phyloP scores from a whole-genome alignment of 2,329 filamentous ascomycete genomes.

The Phyllosticta citriasiana region DNA sequence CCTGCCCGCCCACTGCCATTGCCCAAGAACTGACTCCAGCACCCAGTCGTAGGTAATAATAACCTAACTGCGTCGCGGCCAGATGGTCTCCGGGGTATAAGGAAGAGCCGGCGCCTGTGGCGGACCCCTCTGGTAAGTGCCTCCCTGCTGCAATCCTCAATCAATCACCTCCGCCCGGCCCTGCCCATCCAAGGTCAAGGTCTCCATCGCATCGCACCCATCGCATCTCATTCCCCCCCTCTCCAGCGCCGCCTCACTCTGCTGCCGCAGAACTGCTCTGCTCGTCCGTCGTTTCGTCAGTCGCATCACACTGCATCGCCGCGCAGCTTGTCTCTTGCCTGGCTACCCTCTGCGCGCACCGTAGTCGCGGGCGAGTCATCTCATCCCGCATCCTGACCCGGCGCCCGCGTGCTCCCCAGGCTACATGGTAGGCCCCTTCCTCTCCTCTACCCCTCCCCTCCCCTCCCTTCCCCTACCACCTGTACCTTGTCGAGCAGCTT shows the following conservation, averaged over 20 bases:
- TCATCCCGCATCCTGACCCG: conserved; percentile 23
- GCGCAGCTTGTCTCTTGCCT: conserved; percentile 20
- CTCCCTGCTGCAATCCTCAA: conserved; percentile 18
- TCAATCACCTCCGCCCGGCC: background rate
- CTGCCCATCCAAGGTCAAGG: background rate
- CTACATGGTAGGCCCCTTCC: conserved; percentile 34
- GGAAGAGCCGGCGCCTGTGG: conserved; percentile 35
- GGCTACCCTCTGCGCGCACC: conserved; percentile 17
- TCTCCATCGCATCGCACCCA: background rate
- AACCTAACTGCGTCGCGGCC: conserved; percentile 13
- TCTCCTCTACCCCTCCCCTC: conserved; percentile 16
- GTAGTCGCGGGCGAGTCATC: conserved; percentile 16
- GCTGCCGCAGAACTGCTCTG: conserved; percentile 12
- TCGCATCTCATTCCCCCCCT: conserved; percentile 9
- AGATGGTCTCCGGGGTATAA: conserved; percentile 35
- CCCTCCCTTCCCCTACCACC: conserved; percentile 17
- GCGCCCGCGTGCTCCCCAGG: conserved; percentile 22
- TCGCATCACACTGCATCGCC: conserved; percentile 12
- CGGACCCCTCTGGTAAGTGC: conserved; percentile 32
- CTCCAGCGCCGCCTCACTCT: conserved; percentile 5
- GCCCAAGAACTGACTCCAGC: conserved; percentile 11
- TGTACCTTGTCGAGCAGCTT: conserved; percentile 12
- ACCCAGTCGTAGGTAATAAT: conserved; percentile 19
- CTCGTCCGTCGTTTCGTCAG: conserved; percentile 21
- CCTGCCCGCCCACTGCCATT: conserved; percentile 15